Conservation (phyloP, 257 asterid species). For the Lavandula angustifolia region DNA sequence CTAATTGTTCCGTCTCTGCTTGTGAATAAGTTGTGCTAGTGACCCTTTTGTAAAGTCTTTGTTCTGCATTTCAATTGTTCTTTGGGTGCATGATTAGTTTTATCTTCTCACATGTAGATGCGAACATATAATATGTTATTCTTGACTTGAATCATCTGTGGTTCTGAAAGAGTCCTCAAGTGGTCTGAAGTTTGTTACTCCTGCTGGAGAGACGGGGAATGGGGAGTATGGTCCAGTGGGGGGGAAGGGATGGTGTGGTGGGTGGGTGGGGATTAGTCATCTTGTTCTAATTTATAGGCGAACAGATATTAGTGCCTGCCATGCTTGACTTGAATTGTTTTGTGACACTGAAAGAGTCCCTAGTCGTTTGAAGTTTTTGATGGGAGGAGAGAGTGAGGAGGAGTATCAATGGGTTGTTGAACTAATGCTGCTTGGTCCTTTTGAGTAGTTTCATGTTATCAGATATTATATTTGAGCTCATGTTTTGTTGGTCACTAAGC, state of each 20-base stretch:
- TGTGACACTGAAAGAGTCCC: neutral
- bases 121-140: too few relatives aligned
- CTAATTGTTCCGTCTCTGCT: neutral
- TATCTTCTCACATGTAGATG: too few relatives aligned
- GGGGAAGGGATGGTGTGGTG: too few relatives aligned
- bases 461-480: neutral
- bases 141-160: too few relatives aligned
- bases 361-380: neutral
- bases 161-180: too few relatives aligned
- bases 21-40: slow-evolving; percentile 2
- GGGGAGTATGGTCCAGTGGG: too few relatives aligned
- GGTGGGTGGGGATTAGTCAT: neutral
- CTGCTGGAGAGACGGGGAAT: too few relatives aligned
- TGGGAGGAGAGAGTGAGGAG: slow-evolving; percentile 1
- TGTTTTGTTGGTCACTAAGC: neutral
- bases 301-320: neutral
- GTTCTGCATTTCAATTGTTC: neutral
- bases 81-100: neutral
- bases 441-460: slow-evolving; percentile 7
- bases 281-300: neutral
- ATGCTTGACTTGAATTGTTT: neutral
- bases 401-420: too few relatives aligned
- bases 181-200: too few relatives aligned
- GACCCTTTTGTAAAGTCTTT: neutral
- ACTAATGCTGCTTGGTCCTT: neutral